These are phyloP conservation scores for Amanita rubescens DNA, from an alignment of 768 basidiomycete genomes.

Conservation along the genomic window DNA sequence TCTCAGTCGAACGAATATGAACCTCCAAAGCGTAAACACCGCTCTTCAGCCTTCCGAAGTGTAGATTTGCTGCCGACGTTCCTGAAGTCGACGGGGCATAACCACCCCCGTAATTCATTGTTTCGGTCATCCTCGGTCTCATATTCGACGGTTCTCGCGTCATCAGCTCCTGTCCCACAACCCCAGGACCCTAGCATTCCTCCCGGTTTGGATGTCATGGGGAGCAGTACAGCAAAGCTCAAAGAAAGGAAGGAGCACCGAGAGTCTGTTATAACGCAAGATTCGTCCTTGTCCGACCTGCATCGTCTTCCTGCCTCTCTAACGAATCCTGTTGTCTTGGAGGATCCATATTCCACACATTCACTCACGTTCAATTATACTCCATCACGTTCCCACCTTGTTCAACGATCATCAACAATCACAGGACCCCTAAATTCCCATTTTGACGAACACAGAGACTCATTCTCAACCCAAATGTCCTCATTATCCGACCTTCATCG, in stretches of 20 bases:
- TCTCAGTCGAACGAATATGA: not conserved
- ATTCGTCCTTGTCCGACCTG: conserved; percentile 2
- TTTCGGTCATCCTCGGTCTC: not conserved
- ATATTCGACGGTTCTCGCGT: not conserved
- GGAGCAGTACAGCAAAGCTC: not conserved
- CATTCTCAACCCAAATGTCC: not conserved
- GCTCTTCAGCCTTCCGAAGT: not conserved
- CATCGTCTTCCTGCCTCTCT: conserved; percentile 1
- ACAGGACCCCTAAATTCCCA: not conserved
- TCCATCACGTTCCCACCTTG: too few relatives aligned
- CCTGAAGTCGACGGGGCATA: not conserved
- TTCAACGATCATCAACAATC: not conserved
- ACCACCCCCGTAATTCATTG: not conserved
- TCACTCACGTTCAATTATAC: not conserved
- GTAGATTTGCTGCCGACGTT: not conserved
- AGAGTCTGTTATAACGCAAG: not conserved
- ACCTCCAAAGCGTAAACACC: not conserved
- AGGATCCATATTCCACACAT: not conserved
- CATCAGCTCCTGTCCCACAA: not conserved
- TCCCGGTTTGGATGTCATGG: not conserved
- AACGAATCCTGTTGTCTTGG: not conserved
- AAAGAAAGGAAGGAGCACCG: not conserved
- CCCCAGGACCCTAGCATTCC: not conserved
- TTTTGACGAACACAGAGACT: not conserved
- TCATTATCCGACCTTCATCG: not conserved